Evolutionary conservation across 2,329 filamentous ascomycete species (phyloP), one percentile per base, ranked within the genome.

Genomic region (Cryphonectria japonica): DNA sequence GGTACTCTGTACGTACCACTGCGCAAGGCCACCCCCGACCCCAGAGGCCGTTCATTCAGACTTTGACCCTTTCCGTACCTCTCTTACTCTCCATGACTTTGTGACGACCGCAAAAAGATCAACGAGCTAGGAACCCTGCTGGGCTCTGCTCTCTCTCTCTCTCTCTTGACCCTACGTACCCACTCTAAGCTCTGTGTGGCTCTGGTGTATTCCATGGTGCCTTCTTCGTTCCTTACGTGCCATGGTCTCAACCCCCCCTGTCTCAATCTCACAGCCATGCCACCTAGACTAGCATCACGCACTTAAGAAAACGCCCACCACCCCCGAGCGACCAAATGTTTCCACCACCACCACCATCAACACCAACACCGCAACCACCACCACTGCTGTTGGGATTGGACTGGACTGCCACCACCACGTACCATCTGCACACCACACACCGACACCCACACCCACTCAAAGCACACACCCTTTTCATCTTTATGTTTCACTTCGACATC

Each of bases 211-310:
- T 46, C 60, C 32, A 39, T 46, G 26, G 19, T 64, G 50, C 60
- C 39, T 52, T 39, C 9, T 39, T 39, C 37, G 37, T 39, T 54
- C 32, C 68, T 37, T 39, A n/a, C 57, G 54, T 62, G 54, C 26
- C 59, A 52, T 61, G 60, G 37, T n/a, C 57, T 66, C 32, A 22
- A 19, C 37, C 50, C 52, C 32, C 57, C 69, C 69, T 71, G 71
- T 69, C 71, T 71, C 69, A 72, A 72, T 72, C 71, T 72, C 71
- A 66, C 69, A 66, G 69, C 69, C 71, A 70, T 70, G 60, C 68
- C 69, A 69, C 66, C 43, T 68, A 57, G 52, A 59, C 71, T 73
- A 71, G 69, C 67, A 73, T 67, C 71, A 64, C 67, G 66, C 71
- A 69, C 69, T 73, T 68, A 70, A 71, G 69, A 71, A 73, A 73